Evolutionary conservation across 2,329 filamentous ascomycete species (phyloP).

Genomic region (Cordyceps javanica): DNA sequence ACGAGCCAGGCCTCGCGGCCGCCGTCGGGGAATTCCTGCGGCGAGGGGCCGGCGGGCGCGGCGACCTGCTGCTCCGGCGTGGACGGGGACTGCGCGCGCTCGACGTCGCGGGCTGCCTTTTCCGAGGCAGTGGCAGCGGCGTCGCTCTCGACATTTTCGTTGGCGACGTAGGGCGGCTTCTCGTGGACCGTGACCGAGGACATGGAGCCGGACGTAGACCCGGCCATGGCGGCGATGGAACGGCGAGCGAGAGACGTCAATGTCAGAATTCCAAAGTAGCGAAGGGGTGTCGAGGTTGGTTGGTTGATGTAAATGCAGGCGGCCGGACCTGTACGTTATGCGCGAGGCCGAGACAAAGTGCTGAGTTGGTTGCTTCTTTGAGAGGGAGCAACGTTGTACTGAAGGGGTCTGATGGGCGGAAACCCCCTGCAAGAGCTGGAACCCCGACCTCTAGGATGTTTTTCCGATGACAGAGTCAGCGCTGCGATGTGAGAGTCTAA

Average conservation of each 20-base stretch:
- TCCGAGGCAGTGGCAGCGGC: background rate
- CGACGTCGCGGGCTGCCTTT: background rate
- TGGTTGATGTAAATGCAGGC: background rate
- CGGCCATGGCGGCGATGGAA: conserved; percentile 16
- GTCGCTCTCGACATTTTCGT: background rate
- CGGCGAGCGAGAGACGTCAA: background rate
- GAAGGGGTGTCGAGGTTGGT: background rate
- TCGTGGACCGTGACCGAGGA: conserved; percentile 23
- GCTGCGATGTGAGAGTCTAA: no score
- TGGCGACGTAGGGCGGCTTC: conserved; percentile 10
- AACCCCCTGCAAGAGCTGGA: no score
- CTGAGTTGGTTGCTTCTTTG: background rate
- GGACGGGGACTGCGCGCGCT: background rate
- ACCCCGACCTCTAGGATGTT: background rate
- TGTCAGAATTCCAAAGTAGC: background rate
- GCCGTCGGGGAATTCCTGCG: conserved; percentile 54
- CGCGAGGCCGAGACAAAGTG: background rate
- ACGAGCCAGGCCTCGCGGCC: conserved; percentile 52
- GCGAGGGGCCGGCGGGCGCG: conserved; percentile 22
- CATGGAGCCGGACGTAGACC: conserved; percentile 19
- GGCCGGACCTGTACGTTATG: background rate
- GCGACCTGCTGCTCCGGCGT: conserved; percentile 12
- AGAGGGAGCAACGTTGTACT: background rate
- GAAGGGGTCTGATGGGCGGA: no score
- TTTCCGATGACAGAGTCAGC: background rate